phyloP scores from a whole-genome alignment of 2,329 filamentous ascomycete genomes.

The Xylariaceae sp. region DNA sequence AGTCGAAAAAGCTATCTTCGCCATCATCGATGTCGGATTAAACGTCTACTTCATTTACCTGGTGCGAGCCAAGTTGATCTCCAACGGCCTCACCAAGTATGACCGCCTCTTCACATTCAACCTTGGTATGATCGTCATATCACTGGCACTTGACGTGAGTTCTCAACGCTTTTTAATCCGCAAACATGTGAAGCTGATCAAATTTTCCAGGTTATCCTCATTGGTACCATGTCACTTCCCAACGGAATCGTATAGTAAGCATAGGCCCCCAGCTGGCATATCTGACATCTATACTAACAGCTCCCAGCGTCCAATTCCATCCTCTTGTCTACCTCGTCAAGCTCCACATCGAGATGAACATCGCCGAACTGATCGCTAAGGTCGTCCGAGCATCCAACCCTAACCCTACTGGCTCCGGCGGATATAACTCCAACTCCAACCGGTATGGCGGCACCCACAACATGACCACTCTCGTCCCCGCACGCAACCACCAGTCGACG shows the following conservation, averaged over 20 bases:
- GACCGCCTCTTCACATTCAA: conserved; percentile 41
- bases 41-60: conserved; percentile 47
- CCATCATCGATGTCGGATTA: conserved; percentile 41
- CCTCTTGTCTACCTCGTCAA: neutral
- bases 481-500: no score
- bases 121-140: conserved; percentile 39
- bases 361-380: neutral
- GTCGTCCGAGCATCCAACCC: neutral
- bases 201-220: conserved; percentile 36
- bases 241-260: no score
- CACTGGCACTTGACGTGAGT: conserved; percentile 22
- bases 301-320: no score
- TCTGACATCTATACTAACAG: neutral
- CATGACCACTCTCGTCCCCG: no score
- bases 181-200: neutral
- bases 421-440: no score
- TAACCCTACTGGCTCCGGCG: no score
- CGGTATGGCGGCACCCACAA: no score
- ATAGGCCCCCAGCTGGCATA: neutral
- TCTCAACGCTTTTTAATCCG: neutral
- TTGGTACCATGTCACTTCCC: conserved; percentile 37
- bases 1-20: conserved; percentile 46
- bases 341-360: neutral
- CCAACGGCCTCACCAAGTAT: conserved; percentile 45
- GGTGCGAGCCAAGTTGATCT: conserved; percentile 40